These are phyloP conservation scores for Babesia sp. DNA, from an alignment of 169 alveolate species.

Conservation along the genomic window DNA sequence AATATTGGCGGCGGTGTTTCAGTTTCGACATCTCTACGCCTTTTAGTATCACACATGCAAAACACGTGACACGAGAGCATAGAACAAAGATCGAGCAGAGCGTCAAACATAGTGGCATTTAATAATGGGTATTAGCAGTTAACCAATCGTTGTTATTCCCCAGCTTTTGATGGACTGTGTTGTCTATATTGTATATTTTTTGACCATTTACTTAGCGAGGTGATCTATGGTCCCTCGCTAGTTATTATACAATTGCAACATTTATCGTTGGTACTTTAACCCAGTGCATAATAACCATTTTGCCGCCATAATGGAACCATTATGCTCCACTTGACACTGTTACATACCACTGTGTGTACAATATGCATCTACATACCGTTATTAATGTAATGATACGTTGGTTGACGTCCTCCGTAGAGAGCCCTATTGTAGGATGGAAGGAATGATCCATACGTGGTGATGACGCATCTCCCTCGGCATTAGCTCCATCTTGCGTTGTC, in stretches of 20 bases:
- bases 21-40: not conserved
- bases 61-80: conserved; percentile 23
- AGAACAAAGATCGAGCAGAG: conserved; percentile 3
- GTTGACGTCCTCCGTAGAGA: conserved; percentile 58
- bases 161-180: too few relatives aligned
- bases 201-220: too few relatives aligned
- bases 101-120: conserved; percentile 18
- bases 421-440: conserved; percentile 38
- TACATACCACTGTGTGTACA: not conserved
- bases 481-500: not conserved
- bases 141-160: too few relatives aligned
- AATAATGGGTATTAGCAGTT: too few relatives aligned
- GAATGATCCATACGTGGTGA: not conserved
- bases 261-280: too few relatives aligned
- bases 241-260: too few relatives aligned
- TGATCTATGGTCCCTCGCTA: too few relatives aligned
- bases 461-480: not conserved
- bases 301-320: not conserved
- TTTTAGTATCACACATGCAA: conserved; percentile 7
- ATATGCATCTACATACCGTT: conserved; percentile 20
- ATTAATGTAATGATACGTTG: conserved; percentile 36
- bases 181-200: too few relatives aligned
- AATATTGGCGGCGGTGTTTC: not conserved
- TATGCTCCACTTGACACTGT: not conserved
- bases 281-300: too few relatives aligned